Conservation (phyloP, 2,329 filamentous ascomycete species). For the Aspergillus felis region DNA sequence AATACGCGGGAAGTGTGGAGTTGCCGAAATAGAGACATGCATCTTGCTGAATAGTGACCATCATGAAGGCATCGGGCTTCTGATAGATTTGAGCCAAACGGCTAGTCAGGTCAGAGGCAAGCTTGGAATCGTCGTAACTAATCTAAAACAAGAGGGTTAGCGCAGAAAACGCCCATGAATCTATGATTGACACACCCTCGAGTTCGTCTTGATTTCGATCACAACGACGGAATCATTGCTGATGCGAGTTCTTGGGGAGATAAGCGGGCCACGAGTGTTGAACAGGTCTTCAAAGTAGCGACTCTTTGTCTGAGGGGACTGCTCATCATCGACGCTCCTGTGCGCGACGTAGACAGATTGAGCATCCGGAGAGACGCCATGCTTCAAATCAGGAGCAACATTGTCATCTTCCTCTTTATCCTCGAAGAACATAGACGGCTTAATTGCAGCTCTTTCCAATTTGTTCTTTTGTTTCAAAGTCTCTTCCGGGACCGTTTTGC, state of each 20-base stretch:
- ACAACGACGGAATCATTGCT: constrained; percentile 56
- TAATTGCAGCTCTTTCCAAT: constrained; percentile 13
- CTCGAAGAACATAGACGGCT: constrained; percentile 24
- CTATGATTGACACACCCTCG: constrained; percentile 45
- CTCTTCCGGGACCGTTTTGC: constrained; percentile 13
- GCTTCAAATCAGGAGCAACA: constrained; percentile 8
- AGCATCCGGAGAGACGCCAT: constrained; percentile 10
- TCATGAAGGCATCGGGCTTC: constrained; percentile 67
- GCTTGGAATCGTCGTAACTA: constrained; percentile 70
- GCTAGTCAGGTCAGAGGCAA: constrained; percentile 70
- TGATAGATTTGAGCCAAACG: constrained; percentile 72
- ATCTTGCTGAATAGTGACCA: constrained; percentile 72
- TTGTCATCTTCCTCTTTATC: constrained; percentile 23
- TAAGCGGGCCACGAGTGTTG: constrained; percentile 31
- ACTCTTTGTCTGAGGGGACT: constrained; percentile 30
- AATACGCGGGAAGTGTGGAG: constrained; percentile 74
- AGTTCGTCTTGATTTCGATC: constrained; percentile 62
- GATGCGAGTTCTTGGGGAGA: constrained; percentile 45
- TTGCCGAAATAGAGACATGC: constrained; percentile 71
- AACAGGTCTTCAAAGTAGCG: constrained; percentile 42
- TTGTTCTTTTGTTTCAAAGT: constrained; percentile 16
- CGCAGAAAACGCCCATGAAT: not conserved
- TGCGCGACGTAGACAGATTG: constrained; percentile 11
- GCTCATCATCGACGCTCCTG: constrained; percentile 16
- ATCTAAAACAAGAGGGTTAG: constrained; percentile 35